Conservation (phyloP, 768 basidiomycete genomes). For the Cyclocybe aegerita region DNA sequence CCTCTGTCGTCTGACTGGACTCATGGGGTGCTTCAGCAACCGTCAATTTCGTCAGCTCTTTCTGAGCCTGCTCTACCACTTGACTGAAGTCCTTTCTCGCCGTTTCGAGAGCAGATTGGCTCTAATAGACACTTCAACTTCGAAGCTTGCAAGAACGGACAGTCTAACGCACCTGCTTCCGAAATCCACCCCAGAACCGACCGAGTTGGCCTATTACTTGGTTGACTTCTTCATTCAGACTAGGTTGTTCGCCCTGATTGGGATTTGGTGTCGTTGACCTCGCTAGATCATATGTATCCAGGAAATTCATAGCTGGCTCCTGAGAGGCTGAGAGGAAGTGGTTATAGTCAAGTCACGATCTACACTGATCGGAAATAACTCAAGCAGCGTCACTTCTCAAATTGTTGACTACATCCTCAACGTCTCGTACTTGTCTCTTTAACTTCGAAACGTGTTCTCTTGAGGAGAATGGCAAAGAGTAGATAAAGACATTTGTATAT, state of each 20-base stretch:
- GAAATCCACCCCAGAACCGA: constrained; percentile 88
- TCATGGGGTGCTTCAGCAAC: constrained; percentile 27
- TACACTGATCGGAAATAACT: too few species aligned
- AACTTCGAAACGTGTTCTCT: too few species aligned
- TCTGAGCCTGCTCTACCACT: constrained; percentile 79
- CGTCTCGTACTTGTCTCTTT: too few species aligned
- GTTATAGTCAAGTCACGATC: too few species aligned
- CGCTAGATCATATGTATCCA: constrained; percentile 66
- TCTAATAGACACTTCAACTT: constrained; percentile 36
- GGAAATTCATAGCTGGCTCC: constrained; percentile 59
- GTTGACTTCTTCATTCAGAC: constrained; percentile 82
- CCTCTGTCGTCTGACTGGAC: constrained; percentile 13
- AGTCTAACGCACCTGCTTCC: constrained; percentile 67
- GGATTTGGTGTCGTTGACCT: constrained; percentile 48
- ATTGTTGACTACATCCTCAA: too few species aligned
- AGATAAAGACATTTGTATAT: too few species aligned
- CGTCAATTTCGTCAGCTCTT: constrained; percentile 65
- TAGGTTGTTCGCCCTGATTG: constrained; percentile 42
- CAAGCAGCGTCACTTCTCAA: too few species aligned
- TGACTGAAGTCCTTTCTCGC: constrained; percentile 73
- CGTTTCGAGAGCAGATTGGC: constrained; percentile 63
- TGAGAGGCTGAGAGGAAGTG: too few species aligned
- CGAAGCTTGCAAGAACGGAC: not conserved
- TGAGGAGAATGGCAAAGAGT: too few species aligned
- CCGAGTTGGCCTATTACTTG: constrained; percentile 88